phyloP scores from a whole-genome alignment of 208 protist genomes.

The Endotrypanum monterogeii region DNA sequence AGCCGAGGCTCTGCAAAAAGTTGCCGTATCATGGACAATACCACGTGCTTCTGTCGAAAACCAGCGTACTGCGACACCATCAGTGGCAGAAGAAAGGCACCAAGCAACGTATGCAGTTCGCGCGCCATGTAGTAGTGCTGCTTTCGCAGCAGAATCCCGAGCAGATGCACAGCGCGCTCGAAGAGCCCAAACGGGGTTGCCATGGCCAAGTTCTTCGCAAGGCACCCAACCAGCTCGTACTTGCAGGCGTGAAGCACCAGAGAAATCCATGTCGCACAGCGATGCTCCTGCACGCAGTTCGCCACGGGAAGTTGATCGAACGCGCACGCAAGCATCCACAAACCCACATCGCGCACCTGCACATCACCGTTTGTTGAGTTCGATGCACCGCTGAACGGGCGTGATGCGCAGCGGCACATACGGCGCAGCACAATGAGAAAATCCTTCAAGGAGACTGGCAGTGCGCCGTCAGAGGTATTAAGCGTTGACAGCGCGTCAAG shows the following conservation, averaged over 20 bases:
- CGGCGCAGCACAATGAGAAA: conserved; percentile 60
- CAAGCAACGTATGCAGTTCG: conserved; percentile 73
- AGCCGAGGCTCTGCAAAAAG: conserved; percentile 69
- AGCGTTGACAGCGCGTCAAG: conserved; percentile 35
- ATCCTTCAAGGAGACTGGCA: conserved; percentile 60
- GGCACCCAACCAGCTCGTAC: conserved; percentile 61
- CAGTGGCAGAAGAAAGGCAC: conserved; percentile 70
- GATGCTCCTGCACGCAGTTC: conserved; percentile 72
- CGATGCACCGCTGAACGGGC: conserved; percentile 38
- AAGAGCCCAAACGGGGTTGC: conserved; percentile 69
- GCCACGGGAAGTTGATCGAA: conserved; percentile 61
- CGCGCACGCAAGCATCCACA: conserved; percentile 61
- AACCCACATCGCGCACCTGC: conserved; percentile 50
- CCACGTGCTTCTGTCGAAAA: conserved; percentile 83
- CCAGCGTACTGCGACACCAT: conserved; percentile 49
- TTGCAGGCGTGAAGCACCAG: conserved; percentile 59
- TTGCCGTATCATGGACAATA: conserved; percentile 70
- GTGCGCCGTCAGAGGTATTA: conserved; percentile 22
- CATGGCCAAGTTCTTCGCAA: conserved; percentile 57
- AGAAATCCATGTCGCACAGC: conserved; percentile 66
- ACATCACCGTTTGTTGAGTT: conserved; percentile 52
- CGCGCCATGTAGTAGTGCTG: conserved; percentile 69
- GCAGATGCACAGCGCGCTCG: conserved; percentile 46
- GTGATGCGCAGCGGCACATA: conserved; percentile 47
- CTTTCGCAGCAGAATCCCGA: conserved; percentile 65